Evolutionary conservation across 129 eudicot genomes (phyloP).

Genomic region (Scalesia atractyloides): DNA sequence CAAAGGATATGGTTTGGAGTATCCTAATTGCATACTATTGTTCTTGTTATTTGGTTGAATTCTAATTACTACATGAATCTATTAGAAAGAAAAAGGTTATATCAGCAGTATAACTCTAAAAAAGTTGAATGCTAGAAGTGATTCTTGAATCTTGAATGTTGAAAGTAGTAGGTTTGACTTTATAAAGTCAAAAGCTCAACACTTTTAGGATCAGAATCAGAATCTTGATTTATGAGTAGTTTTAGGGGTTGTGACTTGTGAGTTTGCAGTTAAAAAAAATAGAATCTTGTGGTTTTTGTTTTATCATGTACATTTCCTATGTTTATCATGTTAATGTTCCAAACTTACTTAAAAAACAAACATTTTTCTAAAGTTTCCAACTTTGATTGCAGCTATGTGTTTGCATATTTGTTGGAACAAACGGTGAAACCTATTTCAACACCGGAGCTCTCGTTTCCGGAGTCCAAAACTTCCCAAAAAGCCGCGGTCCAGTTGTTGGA

Average conservation of each 20-base stretch:
- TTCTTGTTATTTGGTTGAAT: not conserved
- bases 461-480: slow-evolving; percentile 74
- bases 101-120: not conserved
- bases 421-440: slow-evolving; percentile 80
- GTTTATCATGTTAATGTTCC: slow-evolving; percentile 1
- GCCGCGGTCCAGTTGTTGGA: slow-evolving; percentile 76
- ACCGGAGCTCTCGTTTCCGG: slow-evolving; percentile 77
- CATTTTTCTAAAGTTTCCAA: slow-evolving; percentile 11
- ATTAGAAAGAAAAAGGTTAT: not conserved
- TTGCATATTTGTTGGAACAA: slow-evolving; percentile 69
- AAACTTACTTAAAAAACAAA: not conserved
- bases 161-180: slow-evolving; percentile 13
- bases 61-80: not conserved
- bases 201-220: slow-evolving; percentile 12
- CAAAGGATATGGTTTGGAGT: slow-evolving; percentile 1
- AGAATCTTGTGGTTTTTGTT: too few relatives aligned
- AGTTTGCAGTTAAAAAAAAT: too few relatives aligned
- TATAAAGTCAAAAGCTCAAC: slow-evolving; percentile 1
- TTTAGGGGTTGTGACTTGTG: too few relatives aligned
- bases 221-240: not conserved
- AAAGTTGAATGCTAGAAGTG: not conserved
- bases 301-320: not conserved
- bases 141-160: slow-evolving; percentile 22
- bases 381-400: slow-evolving; percentile 60
- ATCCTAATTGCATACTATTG: not conserved